phyloP scores from a whole-genome alignment of 176 grass and related monocot species.

The Carex myosuroides region DNA sequence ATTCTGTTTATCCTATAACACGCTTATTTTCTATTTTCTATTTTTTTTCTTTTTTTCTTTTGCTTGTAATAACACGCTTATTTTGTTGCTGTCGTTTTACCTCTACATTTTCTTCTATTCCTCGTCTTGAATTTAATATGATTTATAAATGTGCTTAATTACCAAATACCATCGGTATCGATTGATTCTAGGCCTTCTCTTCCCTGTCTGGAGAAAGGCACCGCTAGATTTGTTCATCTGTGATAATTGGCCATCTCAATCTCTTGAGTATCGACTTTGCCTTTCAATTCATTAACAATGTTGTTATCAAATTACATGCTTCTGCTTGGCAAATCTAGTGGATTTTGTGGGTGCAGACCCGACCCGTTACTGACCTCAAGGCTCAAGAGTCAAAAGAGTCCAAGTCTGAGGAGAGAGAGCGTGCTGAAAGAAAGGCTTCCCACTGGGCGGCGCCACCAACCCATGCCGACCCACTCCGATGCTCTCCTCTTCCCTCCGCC shows the following conservation, averaged over 20 bases:
- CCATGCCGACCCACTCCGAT: not conserved
- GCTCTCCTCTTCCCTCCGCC: slow-evolving; percentile 20
- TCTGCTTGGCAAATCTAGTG: not conserved
- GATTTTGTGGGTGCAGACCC: not conserved
- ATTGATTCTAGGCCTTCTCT: no score
- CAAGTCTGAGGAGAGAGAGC: not conserved
- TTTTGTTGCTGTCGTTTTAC: not conserved
- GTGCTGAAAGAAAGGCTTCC: not conserved
- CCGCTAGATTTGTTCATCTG: no score
- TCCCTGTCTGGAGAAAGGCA: no score
- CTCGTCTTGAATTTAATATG: not conserved
- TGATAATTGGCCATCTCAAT: no score
- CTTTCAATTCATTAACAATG: no score
- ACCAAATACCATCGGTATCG: not conserved
- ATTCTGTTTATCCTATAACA: not conserved
- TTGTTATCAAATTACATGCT: not conserved
- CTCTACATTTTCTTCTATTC: not conserved
- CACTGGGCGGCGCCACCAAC: not conserved
- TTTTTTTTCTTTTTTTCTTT: not conserved
- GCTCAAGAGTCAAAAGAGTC: not conserved
- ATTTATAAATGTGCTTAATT: not conserved
- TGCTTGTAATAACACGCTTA: not conserved
- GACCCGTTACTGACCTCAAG: not conserved
- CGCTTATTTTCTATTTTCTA: not conserved
- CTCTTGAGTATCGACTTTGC: no score